Base-by-base conservation (phyloP, 1,139 yeast genomes). In the Debaryomyces sp. region DNA sequence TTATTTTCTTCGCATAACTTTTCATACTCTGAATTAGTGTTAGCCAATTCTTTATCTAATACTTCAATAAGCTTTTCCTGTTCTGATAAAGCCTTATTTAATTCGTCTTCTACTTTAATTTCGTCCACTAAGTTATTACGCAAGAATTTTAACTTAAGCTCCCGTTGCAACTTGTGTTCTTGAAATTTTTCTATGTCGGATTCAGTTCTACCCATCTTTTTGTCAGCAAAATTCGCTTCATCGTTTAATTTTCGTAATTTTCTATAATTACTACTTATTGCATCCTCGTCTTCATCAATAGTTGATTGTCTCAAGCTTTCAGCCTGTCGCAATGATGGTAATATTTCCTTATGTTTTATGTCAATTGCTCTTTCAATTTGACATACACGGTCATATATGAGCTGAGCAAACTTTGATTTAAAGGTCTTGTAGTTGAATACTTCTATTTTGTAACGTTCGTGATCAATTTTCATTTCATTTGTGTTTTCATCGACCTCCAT, bases 261-360 rank as follows among this genome's bases (percentile, higher is more conserved):
- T 46, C 73, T 73, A 60, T 81, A 85, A 21, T 66, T 60, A 3
- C 61, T 66, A 0, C 85, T 87, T 17, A 84, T 78, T 17, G 65
- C 60, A 2, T 67, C 73, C 56, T 83, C 79, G 46, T 68, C 80
- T 1, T 60, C 62, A 60, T 87, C 94, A 35, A 79, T 67, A 12
- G 65, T 59, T 5, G 68, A 55, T 55, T 85, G 89, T 44, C 83
- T 66, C 26, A 66, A 58, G 0, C 86, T 77, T 52, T 84, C 86
- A 24, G 63, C 61, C 3, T 60, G 45, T 51, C 82, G 70, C 6
- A 72, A 61, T 1, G 59, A 55, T 0, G 67, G 63, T 2, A 83
- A 50, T 4, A 60, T 51, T 3, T 54, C 50, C 5, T 61, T 57
- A 10, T 67, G 64, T 2, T 60, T 52, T 1, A 55, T 53, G n/a